phyloP scores from a whole-genome alignment of 495 filamentous ascomycete species.

The Darksidea phi region DNA sequence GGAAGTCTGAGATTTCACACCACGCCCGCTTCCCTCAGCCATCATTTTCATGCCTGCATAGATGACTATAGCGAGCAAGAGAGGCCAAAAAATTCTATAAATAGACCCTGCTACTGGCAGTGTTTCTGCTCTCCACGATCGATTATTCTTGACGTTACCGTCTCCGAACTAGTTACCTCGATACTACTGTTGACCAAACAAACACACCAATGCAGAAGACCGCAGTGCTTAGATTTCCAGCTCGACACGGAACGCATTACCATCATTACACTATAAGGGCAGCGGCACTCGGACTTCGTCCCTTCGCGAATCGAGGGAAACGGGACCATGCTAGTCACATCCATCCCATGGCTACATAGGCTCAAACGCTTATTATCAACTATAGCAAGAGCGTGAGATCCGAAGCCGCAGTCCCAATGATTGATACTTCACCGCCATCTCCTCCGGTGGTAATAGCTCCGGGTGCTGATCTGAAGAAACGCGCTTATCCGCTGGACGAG shows the following conservation, averaged over 20 bases:
- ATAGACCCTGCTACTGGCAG: too few species aligned
- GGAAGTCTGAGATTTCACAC: not conserved
- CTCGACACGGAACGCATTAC: not conserved
- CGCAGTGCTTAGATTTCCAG: not conserved
- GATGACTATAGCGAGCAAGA: too few species aligned
- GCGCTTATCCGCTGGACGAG: slow-evolving; percentile 22
- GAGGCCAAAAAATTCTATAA: too few species aligned
- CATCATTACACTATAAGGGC: too few species aligned
- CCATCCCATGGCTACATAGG: not conserved
- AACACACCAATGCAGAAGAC: not conserved
- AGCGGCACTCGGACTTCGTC: not conserved
- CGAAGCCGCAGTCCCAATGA: not conserved
- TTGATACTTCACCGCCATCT: not conserved
- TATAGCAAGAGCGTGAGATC: not conserved
- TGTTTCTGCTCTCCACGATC: too few species aligned
- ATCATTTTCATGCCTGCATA: not conserved
- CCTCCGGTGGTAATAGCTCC: slow-evolving; percentile 27
- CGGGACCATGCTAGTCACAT: not conserved
- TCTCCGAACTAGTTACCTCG: not conserved
- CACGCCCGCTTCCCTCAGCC: not conserved
- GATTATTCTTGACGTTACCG: not conserved
- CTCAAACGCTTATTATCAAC: not conserved
- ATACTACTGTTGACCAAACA: not conserved
- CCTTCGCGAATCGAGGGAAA: not conserved
- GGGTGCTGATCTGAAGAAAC: slow-evolving; percentile 27